These are phyloP conservation scores for Daldinia childiae DNA, from an alignment of 495 filamentous ascomycete genomes.

Conservation along the genomic window DNA sequence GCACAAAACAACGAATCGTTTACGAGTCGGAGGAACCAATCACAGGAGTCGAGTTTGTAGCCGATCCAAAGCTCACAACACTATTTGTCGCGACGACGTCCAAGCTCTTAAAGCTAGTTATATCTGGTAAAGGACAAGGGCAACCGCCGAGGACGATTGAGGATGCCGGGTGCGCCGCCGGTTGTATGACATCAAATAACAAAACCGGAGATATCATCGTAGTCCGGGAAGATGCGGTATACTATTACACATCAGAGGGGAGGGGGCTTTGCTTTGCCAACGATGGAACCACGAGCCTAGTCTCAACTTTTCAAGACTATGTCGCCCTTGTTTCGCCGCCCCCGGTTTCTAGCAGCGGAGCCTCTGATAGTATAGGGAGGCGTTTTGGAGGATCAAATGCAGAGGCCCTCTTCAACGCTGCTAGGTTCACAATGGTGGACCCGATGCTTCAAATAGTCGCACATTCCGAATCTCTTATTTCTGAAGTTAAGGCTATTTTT, in stretches of 20 bases:
- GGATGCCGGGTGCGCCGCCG: conserved; percentile 85
- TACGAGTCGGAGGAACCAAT: conserved; percentile 97
- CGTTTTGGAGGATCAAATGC: conserved; percentile 72
- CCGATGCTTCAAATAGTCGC: conserved; percentile 91
- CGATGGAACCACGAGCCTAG: conserved; percentile 86
- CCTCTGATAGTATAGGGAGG: conserved; percentile 61
- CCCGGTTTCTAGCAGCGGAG: conserved; percentile 54
- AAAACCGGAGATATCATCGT: conserved; percentile 86
- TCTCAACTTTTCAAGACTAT: conserved; percentile 85
- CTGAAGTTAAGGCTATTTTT: conserved; percentile 81
- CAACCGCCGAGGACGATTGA: conserved; percentile 89
- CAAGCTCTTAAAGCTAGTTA: conserved; percentile 84
- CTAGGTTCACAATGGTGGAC: conserved; percentile 87
- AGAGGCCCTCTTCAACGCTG: conserved; percentile 80
- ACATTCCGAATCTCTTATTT: conserved; percentile 83
- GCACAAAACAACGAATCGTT: conserved; percentile 94
- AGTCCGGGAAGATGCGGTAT: conserved; percentile 91
- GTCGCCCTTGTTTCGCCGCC: conserved; percentile 90
- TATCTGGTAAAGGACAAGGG: conserved; percentile 86
- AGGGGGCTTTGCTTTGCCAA: conserved; percentile 87
- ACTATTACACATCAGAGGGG: conserved; percentile 88
- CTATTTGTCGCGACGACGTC: conserved; percentile 93
- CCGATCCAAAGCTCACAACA: conserved; percentile 70
- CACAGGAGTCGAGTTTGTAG: conserved; percentile 83
- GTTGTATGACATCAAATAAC: conserved; percentile 89